A percentile compares a stretch with the other conserved stretches of the same genome.
Conservation (phyloP, 352 stramenopile genomes). For the Phytopythium boreale region DNA sequence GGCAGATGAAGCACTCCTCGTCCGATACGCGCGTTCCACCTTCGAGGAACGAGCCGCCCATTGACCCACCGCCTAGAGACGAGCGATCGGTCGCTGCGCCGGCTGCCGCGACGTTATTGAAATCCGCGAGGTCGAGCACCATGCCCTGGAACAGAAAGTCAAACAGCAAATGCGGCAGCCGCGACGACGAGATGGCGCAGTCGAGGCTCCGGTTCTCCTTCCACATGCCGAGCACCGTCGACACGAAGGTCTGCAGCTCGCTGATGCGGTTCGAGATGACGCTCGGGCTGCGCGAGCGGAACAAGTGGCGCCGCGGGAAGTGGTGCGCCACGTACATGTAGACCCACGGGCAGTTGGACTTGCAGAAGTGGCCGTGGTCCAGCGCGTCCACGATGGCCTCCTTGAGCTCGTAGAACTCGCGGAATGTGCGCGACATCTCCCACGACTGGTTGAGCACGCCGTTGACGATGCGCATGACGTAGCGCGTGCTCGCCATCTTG, state of each 20-base stretch:
- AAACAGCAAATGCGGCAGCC: slow-evolving; percentile 67
- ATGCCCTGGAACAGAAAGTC: slow-evolving; percentile 82
- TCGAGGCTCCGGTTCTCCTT: slow-evolving; percentile 64
- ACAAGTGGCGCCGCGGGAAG: slow-evolving; percentile 74
- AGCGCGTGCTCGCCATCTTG: slow-evolving; percentile 65
- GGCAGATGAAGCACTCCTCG: slow-evolving; percentile 63
- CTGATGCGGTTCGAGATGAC: slow-evolving; percentile 59
- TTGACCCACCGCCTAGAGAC: slow-evolving; percentile 19
- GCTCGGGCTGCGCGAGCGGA: slow-evolving; percentile 59
- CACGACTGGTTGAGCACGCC: slow-evolving; percentile 60
- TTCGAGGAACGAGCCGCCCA: slow-evolving; percentile 29
- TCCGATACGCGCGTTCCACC: slow-evolving; percentile 14
- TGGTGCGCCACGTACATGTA: slow-evolving; percentile 80
- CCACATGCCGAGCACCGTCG: slow-evolving; percentile 51
- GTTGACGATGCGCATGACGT: slow-evolving; percentile 81
- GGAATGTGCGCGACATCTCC: slow-evolving; percentile 78
- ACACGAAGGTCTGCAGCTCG: slow-evolving; percentile 68
- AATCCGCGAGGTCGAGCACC: slow-evolving; percentile 72
- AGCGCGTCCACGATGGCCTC: slow-evolving; percentile 50
- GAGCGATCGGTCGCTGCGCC: slow-evolving; percentile 34
- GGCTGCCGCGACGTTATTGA: slow-evolving; percentile 32
- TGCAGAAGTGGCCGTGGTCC: slow-evolving; percentile 77
- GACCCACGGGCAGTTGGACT: slow-evolving; percentile 79
- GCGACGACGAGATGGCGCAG: slow-evolving; percentile 51
- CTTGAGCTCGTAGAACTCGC: slow-evolving; percentile 80